phyloP scores from a whole-genome alignment of 2,329 filamentous ascomycete genomes.

The Claviceps sp. region DNA sequence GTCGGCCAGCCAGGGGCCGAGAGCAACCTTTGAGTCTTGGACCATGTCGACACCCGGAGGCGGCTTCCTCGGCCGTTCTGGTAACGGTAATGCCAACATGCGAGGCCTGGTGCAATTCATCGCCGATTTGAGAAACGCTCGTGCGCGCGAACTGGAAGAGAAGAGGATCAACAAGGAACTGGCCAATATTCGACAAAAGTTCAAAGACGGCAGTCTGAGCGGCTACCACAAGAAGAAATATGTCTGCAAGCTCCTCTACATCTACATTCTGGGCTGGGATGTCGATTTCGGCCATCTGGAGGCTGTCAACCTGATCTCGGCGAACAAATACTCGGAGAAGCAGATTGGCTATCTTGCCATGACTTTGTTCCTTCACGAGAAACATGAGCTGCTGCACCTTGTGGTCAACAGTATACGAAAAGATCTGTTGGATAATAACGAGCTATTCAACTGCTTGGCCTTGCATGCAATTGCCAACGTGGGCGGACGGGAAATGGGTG shows the following conservation, averaged over 20 bases:
- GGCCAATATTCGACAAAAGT: conserved; percentile 96
- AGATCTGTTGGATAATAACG: conserved; percentile 86
- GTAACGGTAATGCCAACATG: conserved; percentile 53
- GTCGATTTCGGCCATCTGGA: conserved; percentile 98
- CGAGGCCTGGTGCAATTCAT: conserved; percentile 94
- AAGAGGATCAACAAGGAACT: conserved; percentile 99
- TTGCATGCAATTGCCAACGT: conserved; percentile 97
- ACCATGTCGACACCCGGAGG: conserved; percentile 42
- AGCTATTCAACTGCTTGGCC: conserved; percentile 93
- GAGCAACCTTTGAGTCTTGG: conserved; percentile 11
- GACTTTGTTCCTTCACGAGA: conserved; percentile 91
- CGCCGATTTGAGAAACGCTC: conserved; percentile 85
- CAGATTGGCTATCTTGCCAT: conserved; percentile 98
- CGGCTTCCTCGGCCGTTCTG: conserved; percentile 54
- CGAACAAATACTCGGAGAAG: conserved; percentile 96
- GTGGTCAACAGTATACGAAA: conserved; percentile 98
- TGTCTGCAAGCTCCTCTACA: conserved; percentile 98
- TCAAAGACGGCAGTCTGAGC: conserved; percentile 86
- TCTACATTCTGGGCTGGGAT: conserved; percentile 98
- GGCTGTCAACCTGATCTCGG: conserved; percentile 93
- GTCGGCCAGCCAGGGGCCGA: conserved; percentile 4
- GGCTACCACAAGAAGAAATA: conserved; percentile 99
- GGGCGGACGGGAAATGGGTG: conserved; percentile 91
- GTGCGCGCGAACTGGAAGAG: conserved; percentile 90
- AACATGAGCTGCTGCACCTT: conserved; percentile 88